Conservation (phyloP, 805 yeast species). For the Candida stauntonica region DNA sequence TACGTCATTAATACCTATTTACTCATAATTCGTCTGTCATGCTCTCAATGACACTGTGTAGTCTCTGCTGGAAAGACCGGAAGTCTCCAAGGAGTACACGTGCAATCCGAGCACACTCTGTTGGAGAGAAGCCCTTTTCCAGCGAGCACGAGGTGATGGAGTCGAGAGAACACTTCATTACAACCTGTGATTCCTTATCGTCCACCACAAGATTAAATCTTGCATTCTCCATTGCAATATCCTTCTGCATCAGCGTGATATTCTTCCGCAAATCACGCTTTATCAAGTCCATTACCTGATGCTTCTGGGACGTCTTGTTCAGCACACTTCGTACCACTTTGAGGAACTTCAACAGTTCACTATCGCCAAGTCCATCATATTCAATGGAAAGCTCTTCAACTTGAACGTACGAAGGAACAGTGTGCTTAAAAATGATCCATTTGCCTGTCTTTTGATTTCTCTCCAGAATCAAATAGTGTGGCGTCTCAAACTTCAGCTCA, state of each 20-base stretch:
- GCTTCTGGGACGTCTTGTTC: slow-evolving; percentile 18
- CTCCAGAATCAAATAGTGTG: slow-evolving; percentile 34
- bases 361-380: slow-evolving; percentile 19
- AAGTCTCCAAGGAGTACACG: slow-evolving; percentile 22
- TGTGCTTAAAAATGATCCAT: slow-evolving; percentile 35
- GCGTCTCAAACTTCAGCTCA: slow-evolving; percentile 28
- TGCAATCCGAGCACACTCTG: slow-evolving; percentile 14
- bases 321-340: slow-evolving; percentile 13
- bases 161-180: slow-evolving; percentile 16
- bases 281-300: slow-evolving; percentile 20
- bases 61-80: slow-evolving; percentile 9
- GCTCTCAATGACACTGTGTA: slow-evolving; percentile 18
- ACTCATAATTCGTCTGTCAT: no score
- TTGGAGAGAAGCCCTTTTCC: slow-evolving; percentile 7
- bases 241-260: slow-evolving; percentile 19
- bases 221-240: slow-evolving; percentile 16
- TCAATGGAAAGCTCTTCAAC: slow-evolving; percentile 13
- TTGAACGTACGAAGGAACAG: slow-evolving; percentile 30
- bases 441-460: slow-evolving; percentile 23
- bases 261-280: slow-evolving; percentile 3
- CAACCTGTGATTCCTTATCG: slow-evolving; percentile 9
- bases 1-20: no score
- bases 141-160: slow-evolving; percentile 15
- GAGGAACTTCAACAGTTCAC: slow-evolving; percentile 12
- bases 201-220: slow-evolving; percentile 16